Conservation (phyloP, 2,329 filamentous ascomycete species). For the Aspergillus tamarii region DNA sequence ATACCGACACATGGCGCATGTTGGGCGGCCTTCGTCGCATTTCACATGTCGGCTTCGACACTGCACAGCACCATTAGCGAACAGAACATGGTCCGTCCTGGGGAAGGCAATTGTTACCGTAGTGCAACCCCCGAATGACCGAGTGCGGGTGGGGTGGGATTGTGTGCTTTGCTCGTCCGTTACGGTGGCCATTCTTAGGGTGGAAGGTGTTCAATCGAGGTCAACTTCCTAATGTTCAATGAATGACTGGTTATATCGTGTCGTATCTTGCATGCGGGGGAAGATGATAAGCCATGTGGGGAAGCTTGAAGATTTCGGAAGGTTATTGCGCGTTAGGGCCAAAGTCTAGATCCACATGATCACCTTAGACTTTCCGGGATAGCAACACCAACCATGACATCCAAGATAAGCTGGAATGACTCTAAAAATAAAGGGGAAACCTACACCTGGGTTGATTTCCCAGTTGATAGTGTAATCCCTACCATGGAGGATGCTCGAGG, state of each 20-base stretch:
- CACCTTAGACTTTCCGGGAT: background rate
- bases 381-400: background rate
- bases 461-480: background rate
- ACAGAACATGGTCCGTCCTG: background rate
- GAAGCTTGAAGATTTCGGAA: background rate
- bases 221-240: background rate
- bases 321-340: background rate
- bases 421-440: background rate
- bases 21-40: background rate
- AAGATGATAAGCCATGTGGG: background rate
- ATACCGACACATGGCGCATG: background rate
- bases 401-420: background rate
- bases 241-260: background rate
- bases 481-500: background rate
- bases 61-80: background rate
- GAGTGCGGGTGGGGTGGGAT: background rate
- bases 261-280: background rate
- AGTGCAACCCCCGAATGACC: background rate
- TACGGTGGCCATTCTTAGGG: background rate
- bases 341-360: background rate
- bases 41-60: constrained; percentile 1
- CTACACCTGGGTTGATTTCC: background rate
- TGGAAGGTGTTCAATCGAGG: background rate
- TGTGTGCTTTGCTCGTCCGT: background rate
- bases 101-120: background rate